Evolutionary conservation across 257 asterid genomes (phyloP).

Genomic region (Datura wrightii): DNA sequence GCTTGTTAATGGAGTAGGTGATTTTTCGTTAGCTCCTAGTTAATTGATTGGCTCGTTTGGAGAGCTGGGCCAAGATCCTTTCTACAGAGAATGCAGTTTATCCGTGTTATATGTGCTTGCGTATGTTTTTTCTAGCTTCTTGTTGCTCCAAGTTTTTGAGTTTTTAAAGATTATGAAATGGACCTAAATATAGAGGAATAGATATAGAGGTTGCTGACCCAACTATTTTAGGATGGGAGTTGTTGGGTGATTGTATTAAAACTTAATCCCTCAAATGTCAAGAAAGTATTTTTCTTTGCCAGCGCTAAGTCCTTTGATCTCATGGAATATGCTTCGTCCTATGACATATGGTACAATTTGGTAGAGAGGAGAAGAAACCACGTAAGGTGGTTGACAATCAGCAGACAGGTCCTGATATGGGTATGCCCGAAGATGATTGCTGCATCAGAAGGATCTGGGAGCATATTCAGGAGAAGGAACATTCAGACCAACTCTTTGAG

Average conservation of each 20-base stretch:
- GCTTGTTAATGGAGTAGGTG: neutral
- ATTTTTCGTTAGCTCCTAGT: too few species aligned
- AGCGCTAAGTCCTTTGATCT: neutral
- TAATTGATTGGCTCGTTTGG: too few species aligned
- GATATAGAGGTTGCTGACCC: neutral
- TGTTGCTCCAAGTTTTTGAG: neutral
- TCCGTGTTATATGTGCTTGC: neutral
- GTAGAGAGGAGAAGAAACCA: too few species aligned
- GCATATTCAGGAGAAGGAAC: neutral
- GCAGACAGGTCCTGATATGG: too few species aligned
- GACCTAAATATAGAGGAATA: neutral
- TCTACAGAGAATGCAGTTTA: neutral
- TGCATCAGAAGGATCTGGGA: constrained; percentile 25
- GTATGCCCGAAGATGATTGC: neutral
- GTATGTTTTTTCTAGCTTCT: neutral
- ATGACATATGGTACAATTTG: too few species aligned
- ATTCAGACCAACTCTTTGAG: too few species aligned
- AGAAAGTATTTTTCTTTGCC: neutral
- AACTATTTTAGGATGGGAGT: neutral
- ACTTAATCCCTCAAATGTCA: neutral
- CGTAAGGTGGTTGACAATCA: too few species aligned
- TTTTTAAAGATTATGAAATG: neutral
- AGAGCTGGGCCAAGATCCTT: neutral
- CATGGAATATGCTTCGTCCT: too few species aligned
- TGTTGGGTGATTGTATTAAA: neutral